Percentiles rank a stretch among this genome's conserved stretches.
Evolutionary conservation across 768 basidiomycete species (phyloP).

Genomic region (Lyophyllum semitale): DNA sequence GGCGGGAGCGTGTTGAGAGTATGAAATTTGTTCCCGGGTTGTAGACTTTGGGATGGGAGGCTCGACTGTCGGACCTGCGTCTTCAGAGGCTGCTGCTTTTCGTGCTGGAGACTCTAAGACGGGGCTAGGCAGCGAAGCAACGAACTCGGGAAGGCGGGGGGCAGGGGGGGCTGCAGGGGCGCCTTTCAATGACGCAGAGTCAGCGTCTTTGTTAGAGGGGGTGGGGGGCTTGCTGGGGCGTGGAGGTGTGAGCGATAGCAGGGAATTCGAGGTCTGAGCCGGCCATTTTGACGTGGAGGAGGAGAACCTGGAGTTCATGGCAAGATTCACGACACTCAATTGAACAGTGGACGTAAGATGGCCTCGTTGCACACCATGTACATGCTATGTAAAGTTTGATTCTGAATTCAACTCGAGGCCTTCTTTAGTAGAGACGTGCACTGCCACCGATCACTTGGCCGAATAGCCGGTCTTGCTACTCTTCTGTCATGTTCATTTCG

Average conservation of each 20-base stretch:
- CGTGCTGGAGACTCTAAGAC: constrained; percentile 71
- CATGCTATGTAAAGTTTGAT: too few relatives aligned
- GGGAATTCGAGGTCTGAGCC: constrained; percentile 62
- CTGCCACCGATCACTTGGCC: too few relatives aligned
- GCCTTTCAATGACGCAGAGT: constrained; percentile 28
- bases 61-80: constrained; percentile 30
- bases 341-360: not conserved
- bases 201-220: constrained; percentile 25
- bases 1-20: too few relatives aligned
- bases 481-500: too few relatives aligned
- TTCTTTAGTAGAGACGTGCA: too few relatives aligned
- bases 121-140: constrained; percentile 48
- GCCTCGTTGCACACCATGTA: not conserved
- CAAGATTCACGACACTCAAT: constrained; percentile 10
- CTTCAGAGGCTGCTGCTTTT: constrained; percentile 45
- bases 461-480: too few relatives aligned
- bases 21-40: too few relatives aligned
- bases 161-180: constrained; percentile 12
- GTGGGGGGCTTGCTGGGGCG: constrained; percentile 32
- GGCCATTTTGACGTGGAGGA: constrained; percentile 49
- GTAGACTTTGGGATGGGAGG: too few relatives aligned
- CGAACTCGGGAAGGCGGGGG: constrained; percentile 24
- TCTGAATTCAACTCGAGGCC: too few relatives aligned
- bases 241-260: constrained; percentile 47
- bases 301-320: constrained; percentile 30